These are phyloP conservation scores for Orbilia quercus DNA, from an alignment of 2,329 filamentous ascomycete species.

Conservation along the genomic window DNA sequence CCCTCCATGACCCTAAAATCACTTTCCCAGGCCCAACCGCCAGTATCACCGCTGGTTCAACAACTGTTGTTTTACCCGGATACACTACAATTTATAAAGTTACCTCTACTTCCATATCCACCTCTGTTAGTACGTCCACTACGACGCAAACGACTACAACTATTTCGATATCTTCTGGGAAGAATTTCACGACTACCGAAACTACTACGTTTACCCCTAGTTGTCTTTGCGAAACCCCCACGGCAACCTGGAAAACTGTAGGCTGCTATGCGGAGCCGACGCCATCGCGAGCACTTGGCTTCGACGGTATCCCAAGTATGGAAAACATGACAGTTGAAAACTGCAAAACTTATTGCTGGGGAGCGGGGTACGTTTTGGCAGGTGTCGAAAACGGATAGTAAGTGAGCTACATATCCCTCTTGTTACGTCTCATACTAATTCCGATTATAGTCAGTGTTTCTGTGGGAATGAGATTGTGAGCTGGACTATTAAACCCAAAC, in stretches of 20 bases:
- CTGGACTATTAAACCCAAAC: no score
- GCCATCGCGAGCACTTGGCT: not conserved
- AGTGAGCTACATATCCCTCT: no score
- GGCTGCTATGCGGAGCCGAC: constrained; percentile 1
- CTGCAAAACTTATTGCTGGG: constrained; percentile 1
- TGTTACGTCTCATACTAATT: no score
- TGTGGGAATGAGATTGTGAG: not conserved
- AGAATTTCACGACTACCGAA: not conserved
- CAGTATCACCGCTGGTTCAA: not conserved
- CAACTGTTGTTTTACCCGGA: constrained; percentile 5
- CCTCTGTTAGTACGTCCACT: not conserved
- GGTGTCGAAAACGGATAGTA: constrained; percentile 12
- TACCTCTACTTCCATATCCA: not conserved
- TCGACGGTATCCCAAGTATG: not conserved
- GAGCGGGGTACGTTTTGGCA: constrained; percentile 4
- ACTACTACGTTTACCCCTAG: not conserved
- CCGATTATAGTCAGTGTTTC: constrained; percentile 4
- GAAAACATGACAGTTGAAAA: not conserved
- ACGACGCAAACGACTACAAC: constrained; percentile 3
- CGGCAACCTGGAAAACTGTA: not conserved
- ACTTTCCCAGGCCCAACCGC: constrained; percentile 1
- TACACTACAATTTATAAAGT: constrained; percentile 6
- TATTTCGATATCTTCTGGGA: not conserved
- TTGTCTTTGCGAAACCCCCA: constrained; percentile 1
- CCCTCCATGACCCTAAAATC: not conserved